Base-by-base conservation (phyloP, 1,139 yeast species). In the Yamadazyma membranifaciens region DNA sequence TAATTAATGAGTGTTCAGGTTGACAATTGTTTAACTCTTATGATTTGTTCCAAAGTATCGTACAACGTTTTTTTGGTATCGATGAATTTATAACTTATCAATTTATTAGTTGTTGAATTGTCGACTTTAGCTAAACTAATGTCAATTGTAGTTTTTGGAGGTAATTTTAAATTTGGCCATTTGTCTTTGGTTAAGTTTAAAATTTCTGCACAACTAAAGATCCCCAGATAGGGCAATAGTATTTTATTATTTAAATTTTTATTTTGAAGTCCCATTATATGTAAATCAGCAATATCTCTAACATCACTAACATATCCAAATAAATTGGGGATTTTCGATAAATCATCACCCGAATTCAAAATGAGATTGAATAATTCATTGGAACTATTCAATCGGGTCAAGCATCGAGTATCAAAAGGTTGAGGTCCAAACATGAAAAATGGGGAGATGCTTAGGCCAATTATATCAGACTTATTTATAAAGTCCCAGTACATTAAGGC, bases 281-380 rank as follows among this genome's bases (percentile, higher is more conserved):
- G 83, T 9, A 78, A 75, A 39, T 52, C 50, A 3, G 82, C 80
- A 5, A 75, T 67, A 49, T 78, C 81, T 42, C 81, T 61, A 2
- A 78, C 82, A 49, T 78, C 82, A 30, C 69, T 63, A 52, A 58
- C 57, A 27, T 48, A 49, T 7, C 59, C 61, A 20, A 34, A 42
- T 16, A 33, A 11, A 20, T 43, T 42, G 11, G 61, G 60, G 22
- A 57, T 37, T 29, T 46, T 31, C 24, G 51, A 49, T 11, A 31
- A 31, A 16, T 44, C 52, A 26, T 49, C 39, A 4, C 49, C 50
- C 20, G 47, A 30, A 36, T 54, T 50, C 20, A 55, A 44, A 12
- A 54, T 42, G 14, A 34, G 29, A 33, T 57, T 50, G 41, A 72
- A 56, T 28, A 63, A 38, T 49, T 70, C 73, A 43, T 64, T 68